Evolutionary conservation across 495 filamentous ascomycete species (phyloP).

Genomic region (Aspergillus conjunctus): DNA sequence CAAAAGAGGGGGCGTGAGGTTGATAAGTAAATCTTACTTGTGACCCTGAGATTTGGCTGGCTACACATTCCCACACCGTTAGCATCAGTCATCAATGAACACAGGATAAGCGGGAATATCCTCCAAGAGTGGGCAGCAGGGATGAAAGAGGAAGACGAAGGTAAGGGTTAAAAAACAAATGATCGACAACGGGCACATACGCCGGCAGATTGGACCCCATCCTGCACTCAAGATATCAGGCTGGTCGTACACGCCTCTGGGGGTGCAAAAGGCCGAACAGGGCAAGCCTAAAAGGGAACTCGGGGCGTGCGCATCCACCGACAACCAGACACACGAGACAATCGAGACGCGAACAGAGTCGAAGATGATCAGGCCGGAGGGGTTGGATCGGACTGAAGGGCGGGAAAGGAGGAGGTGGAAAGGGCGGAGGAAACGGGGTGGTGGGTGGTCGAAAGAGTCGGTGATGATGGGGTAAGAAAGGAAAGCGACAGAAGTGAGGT

Average conservation of each 20-base stretch:
- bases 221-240: slow-evolving; percentile 33
- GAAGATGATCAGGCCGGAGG: slow-evolving; percentile 12
- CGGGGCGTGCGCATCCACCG: slow-evolving; percentile 47
- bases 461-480: slow-evolving; percentile 21
- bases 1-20: slow-evolving; percentile 14
- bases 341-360: slow-evolving; percentile 29
- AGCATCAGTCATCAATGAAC: slow-evolving; percentile 26
- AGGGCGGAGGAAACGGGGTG: slow-evolving; percentile 14
- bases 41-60: slow-evolving; percentile 64
- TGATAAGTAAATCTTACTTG: slow-evolving; percentile 51
- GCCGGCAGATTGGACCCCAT: slow-evolving; percentile 64
- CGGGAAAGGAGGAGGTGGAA: slow-evolving; percentile 19
- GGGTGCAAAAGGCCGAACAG: slow-evolving; percentile 46
- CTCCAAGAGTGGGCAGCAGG: background rate
- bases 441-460: slow-evolving; percentile 19
- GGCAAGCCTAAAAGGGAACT: slow-evolving; percentile 41
- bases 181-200: slow-evolving; percentile 43
- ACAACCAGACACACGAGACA: background rate
- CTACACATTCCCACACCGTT: slow-evolving; percentile 39
- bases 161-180: slow-evolving; percentile 7
- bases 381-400: slow-evolving; percentile 17
- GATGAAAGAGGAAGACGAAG: slow-evolving; percentile 3
- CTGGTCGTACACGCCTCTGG: slow-evolving; percentile 34
- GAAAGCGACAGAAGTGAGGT: slow-evolving; percentile 28
- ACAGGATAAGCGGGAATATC: slow-evolving; percentile 3